Conservation (phyloP, 2,329 filamentous ascomycete species). For the Microsporum audouinii region DNA sequence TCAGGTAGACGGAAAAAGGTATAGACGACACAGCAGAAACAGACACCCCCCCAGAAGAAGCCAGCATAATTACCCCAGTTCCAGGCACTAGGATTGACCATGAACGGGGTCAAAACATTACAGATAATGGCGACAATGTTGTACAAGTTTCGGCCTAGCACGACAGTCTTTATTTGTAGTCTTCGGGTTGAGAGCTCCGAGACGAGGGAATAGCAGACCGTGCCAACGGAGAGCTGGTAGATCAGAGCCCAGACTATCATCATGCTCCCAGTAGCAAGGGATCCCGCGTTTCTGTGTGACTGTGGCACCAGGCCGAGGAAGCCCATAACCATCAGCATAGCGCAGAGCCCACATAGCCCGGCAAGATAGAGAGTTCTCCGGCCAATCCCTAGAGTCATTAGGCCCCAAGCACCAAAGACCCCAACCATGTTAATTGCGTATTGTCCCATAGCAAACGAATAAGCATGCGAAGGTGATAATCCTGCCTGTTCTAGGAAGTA, state of each 20-base stretch:
- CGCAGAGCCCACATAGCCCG: conserved; percentile 60
- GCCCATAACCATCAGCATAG: conserved; percentile 71
- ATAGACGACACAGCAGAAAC: conserved; percentile 70
- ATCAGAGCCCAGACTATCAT: conserved; percentile 73
- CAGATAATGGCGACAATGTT: conserved; percentile 74
- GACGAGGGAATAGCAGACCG: conserved; percentile 80
- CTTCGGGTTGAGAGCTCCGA: conserved; percentile 71
- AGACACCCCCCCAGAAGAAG: conserved; percentile 78
- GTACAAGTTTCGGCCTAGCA: conserved; percentile 69
- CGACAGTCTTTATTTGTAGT: conserved; percentile 83
- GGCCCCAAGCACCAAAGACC: conserved; percentile 67
- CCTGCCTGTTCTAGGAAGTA: conserved; percentile 50
- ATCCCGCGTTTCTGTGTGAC: conserved; percentile 46
- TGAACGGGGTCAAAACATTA: conserved; percentile 75
- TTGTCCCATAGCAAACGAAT: conserved; percentile 48
- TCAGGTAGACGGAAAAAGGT: conserved; percentile 73
- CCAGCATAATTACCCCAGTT: conserved; percentile 79
- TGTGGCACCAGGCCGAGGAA: conserved; percentile 66
- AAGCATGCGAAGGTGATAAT: conserved; percentile 39
- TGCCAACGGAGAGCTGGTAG: conserved; percentile 80
- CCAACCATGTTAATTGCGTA: conserved; percentile 64
- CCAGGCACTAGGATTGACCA: conserved; percentile 81
- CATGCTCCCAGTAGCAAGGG: conserved; percentile 70
- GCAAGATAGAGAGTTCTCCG: conserved; percentile 65
- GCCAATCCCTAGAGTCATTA: conserved; percentile 65